Evolutionary conservation across 2,329 filamentous ascomycete genomes (phyloP), one percentile per base, ranked within the genome.

Genomic region (Fusarium globosum): DNA sequence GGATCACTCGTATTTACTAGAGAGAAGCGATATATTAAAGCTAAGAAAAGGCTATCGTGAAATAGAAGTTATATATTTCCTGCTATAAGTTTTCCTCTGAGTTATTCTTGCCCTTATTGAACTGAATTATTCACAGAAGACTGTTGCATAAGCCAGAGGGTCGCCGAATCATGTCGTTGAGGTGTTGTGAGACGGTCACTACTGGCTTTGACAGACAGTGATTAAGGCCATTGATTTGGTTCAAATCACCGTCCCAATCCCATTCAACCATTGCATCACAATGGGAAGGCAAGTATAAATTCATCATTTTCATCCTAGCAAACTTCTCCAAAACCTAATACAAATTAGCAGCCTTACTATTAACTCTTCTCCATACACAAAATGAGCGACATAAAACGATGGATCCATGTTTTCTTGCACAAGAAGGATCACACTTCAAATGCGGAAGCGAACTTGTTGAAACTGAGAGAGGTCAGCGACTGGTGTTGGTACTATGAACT

Each of bases 331-430:
- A 48, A 4, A 6, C 6, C 10, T 4, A 28, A 16, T 0, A 28
- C 0, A 28, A 8, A 12, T 2, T 1, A 21, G 6, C 9, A 28
- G 0, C 6, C 4, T 11, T 48, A 6, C 26, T 2, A 21, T 8
- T 0, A 2, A 28, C 1, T 21, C 26, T 21, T 21, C 20, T 16
- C 45, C 5, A 1, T 1, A 21, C 5, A 0, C 18, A 48, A 48
- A 30, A 48, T 48, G 45, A 21, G 26, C 9, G 6, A 6, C 9
- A 0, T 15, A 0, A 20, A 12, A 8, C 45, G 3, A 48, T 48
- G 26, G 45, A 48, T 48, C 7, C 45, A 48, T 30, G 45, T 48
- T 0, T 48, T 6, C 20, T 21, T 48, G 4, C 45, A 15, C 16
- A 51, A 23, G 6, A 51, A 51, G 8, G 16, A 18, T n/a, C 2